Percentiles rank a stretch among this genome's conserved stretches.
Evolutionary conservation across 2,329 filamentous ascomycete genomes (phyloP).

Genomic region (Hymenoscyphus occultus): DNA sequence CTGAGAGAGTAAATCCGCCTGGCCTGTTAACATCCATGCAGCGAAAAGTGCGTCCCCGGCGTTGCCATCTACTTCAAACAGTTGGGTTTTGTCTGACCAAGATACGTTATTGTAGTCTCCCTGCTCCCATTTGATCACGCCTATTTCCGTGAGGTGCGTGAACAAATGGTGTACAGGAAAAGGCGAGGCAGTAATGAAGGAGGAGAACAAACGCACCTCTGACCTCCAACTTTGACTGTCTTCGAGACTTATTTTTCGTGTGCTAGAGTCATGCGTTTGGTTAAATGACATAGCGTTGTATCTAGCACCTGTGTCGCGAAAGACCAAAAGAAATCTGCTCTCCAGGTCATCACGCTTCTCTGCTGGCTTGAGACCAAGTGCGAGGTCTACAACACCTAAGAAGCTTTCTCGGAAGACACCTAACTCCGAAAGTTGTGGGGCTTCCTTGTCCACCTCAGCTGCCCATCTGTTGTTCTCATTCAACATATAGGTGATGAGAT

Average conservation of each 20-base stretch:
- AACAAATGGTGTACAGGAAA: slow-evolving; percentile 3
- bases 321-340: background rate
- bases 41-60: background rate
- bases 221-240: too few relatives aligned
- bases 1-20: background rate
- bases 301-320: background rate
- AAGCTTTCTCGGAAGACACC: background rate
- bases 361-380: background rate
- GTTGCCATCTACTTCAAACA: background rate
- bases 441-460: background rate
- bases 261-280: too few relatives aligned
- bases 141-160: background rate
- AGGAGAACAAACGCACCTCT: too few relatives aligned
- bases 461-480: background rate
- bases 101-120: background rate
- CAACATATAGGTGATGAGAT: background rate
- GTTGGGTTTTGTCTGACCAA: background rate
- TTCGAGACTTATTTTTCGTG: background rate
- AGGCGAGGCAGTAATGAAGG: background rate
- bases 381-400: background rate
- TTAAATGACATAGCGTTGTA: too few relatives aligned
- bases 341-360: background rate
- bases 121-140: slow-evolving; percentile 4
- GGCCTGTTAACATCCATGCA: background rate
- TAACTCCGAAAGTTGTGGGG: background rate